Base-by-base conservation (phyloP, 805 yeast genomes). In the Candida morakotiae region DNA sequence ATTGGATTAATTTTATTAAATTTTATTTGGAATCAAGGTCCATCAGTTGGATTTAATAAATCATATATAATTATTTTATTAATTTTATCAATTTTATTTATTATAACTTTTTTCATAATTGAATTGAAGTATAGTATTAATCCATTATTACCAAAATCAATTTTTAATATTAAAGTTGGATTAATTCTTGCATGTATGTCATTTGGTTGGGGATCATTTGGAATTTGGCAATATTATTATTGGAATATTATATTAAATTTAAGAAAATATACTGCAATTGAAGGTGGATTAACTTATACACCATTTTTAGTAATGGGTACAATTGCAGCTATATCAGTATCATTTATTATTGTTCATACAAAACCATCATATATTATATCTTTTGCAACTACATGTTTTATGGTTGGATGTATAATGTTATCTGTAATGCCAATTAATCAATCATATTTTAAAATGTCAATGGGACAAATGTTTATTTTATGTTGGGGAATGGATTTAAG, bases 401-500 rank as follows among this genome's bases (percentile, higher is more conserved):
- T 67, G 43, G 61, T 65, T n/a, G 84, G 86, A 1, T 56, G 67
- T 26, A 51, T 75, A 0, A 62, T 81, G 60, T 58, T 77, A 14
- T 70, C 80, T 1, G 63, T 75, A 0, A 67, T 77, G 35, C 87
- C 88, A 0, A 71, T 72, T 1, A 47, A 73, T 36, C 84, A 83
- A 52, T 62, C 74, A 0, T 85, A 71, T 51, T 84, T 77, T 73
- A 64, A 70, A 6, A 68, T 77, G 50, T 56, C 75, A 2, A 69
- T 84, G 49, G 79, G 81, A 3, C 70, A 74, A 21, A 64, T 74
- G 67, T 46, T 79, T 13, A 58, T 83, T 5, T 58, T 77, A 4
- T 72, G 80, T 10, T 81, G 79, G 67, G 94, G 87, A 2, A 82
- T 84, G 88, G 91, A 84, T 53, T 62, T 80, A 54, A 77, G 85